phyloP scores from a whole-genome alignment of 345 rosid genomes.

The Eucalyptus grandis region DNA sequence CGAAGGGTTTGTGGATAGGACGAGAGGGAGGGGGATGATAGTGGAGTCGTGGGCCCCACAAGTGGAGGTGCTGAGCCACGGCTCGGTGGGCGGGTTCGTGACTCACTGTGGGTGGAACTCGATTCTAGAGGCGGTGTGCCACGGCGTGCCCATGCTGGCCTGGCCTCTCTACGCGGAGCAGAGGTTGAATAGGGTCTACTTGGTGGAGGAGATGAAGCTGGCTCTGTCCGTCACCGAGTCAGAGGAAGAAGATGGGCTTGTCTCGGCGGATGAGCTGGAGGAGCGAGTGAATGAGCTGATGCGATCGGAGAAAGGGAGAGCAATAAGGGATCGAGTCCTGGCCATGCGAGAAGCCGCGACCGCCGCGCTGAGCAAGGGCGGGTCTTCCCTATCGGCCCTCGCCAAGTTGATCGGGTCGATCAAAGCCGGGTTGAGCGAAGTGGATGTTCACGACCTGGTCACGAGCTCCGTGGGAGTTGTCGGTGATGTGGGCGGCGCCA shows the following conservation, averaged over 20 bases:
- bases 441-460: neutral
- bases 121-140: constrained; percentile 18
- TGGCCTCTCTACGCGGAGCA: constrained; percentile 45
- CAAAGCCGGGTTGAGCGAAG: neutral
- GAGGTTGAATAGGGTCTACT: neutral
- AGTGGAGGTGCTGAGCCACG: neutral
- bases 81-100: constrained; percentile 5
- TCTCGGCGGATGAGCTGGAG: constrained; percentile 11
- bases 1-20: constrained; percentile 19
- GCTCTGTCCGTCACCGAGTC: neutral
- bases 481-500: neutral
- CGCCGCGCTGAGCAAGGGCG: constrained; percentile 1
- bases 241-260: constrained; percentile 1
- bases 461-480: neutral
- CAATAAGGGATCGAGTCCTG: neutral
- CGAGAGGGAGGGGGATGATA: neutral
- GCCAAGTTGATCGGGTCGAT: neutral
- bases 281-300: constrained; percentile 15
- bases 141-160: constrained; percentile 32
- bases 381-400: constrained; percentile 2
- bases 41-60: constrained; percentile 5
- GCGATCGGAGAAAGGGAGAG: constrained; percentile 6
- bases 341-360: neutral
- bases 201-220: constrained; percentile 16
- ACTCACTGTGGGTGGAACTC: constrained; percentile 12